Percentiles rank a stretch among this genome's conserved stretches.
These are phyloP conservation scores for Tricholoma bakamatsutake DNA, from an alignment of 768 basidiomycete genomes.

Conservation along the genomic window DNA sequence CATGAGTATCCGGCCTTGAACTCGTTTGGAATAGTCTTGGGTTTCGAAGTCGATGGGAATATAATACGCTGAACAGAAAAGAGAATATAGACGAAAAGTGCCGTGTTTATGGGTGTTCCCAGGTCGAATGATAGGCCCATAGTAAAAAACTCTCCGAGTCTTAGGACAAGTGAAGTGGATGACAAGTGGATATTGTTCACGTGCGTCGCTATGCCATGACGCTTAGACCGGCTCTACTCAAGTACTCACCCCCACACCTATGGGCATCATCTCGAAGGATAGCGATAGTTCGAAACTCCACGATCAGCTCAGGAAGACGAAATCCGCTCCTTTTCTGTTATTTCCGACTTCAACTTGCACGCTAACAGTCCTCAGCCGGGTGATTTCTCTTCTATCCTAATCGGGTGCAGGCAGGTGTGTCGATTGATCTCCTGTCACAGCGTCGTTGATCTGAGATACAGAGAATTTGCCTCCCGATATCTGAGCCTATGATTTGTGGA, in stretches of 20 bases:
- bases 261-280: conserved; percentile 19
- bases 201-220: too few species aligned
- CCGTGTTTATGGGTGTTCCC: conserved; percentile 76
- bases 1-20: conserved; percentile 87
- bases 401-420: conserved; percentile 23
- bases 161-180: too few species aligned
- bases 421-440: conserved; percentile 13
- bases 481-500: conserved; percentile 8
- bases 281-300: conserved; percentile 3
- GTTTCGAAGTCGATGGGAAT: conserved; percentile 55
- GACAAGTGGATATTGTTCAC: too few species aligned
- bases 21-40: conserved; percentile 50
- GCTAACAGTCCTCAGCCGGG: conserved; percentile 1
- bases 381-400: conserved; percentile 19
- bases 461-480: neutral
- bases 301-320: conserved; percentile 22
- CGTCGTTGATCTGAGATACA: conserved; percentile 14
- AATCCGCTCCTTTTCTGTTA: conserved; percentile 16
- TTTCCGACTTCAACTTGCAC: conserved; percentile 12
- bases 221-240: too few species aligned
- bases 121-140: conserved; percentile 43
- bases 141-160: neutral
- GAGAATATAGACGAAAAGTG: conserved; percentile 70
- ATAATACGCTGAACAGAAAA: conserved; percentile 72
- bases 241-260: conserved; percentile 23